Conservation (phyloP, 352 stramenopile genomes). For the Pythium sukuiense region DNA sequence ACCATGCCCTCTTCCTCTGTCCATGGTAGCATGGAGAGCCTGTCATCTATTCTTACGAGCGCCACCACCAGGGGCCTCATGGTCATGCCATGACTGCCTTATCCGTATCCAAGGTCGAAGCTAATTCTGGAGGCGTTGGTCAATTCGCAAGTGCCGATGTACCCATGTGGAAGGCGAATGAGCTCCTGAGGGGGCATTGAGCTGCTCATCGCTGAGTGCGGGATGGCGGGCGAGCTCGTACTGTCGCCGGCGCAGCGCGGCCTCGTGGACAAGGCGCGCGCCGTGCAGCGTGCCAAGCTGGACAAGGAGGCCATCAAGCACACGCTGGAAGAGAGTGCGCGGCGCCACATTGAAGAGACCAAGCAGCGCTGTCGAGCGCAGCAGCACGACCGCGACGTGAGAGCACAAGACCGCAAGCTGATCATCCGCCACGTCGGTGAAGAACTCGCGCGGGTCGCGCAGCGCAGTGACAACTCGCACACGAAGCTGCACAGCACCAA, state of each 20-base stretch:
- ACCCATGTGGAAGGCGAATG: neutral
- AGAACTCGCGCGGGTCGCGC: constrained; percentile 51
- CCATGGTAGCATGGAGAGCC: neutral
- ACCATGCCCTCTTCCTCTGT: neutral
- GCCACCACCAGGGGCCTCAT: neutral
- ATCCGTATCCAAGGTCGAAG: neutral
- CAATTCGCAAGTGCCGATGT: neutral
- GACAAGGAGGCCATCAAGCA: constrained; percentile 43
- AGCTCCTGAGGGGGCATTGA: constrained; percentile 4
- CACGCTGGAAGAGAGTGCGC: constrained; percentile 29
- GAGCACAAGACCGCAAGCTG: constrained; percentile 36
- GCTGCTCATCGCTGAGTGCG: neutral
- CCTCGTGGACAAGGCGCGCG: constrained; percentile 53
- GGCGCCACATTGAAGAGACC: constrained; percentile 35
- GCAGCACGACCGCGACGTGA: constrained; percentile 12
- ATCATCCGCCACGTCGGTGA: constrained; percentile 67
- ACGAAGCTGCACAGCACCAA: constrained; percentile 4
- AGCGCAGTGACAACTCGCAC: constrained; percentile 22
- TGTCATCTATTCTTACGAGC: neutral
- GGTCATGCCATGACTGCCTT: neutral
- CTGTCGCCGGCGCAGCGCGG: constrained; percentile 54
- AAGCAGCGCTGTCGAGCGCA: constrained; percentile 33
- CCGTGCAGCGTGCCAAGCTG: constrained; percentile 38
- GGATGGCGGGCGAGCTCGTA: constrained; percentile 22
- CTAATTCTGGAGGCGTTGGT: neutral